Evolutionary conservation across 805 yeast genomes (phyloP).

Genomic region (Cyberlindnera sargentensis): DNA sequence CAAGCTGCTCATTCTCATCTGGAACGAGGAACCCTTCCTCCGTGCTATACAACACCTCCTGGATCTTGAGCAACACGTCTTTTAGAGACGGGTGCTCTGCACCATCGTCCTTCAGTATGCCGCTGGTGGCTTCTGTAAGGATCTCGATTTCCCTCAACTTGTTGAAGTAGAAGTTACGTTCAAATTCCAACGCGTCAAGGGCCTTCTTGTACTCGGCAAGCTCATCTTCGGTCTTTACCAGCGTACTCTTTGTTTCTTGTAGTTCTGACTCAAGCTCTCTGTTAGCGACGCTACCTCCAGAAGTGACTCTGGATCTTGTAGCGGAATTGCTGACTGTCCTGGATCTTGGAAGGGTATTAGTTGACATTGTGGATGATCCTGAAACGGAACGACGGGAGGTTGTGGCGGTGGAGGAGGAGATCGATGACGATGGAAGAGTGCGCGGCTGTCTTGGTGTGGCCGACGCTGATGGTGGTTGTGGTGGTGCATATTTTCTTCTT

Average conservation of each 20-base stretch:
- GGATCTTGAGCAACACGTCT: constrained; percentile 53
- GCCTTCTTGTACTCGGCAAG: constrained; percentile 49
- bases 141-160: constrained; percentile 87
- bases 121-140: constrained; percentile 57
- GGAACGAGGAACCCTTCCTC: constrained; percentile 78
- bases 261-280: constrained; percentile 38
- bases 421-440: neutral
- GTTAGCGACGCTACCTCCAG: constrained; percentile 21
- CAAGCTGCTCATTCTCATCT: constrained; percentile 25
- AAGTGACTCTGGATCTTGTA: constrained; percentile 22
- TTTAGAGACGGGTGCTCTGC: constrained; percentile 26
- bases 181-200: constrained; percentile 65
- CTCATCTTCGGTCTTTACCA: constrained; percentile 41
- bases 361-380: neutral
- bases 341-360: constrained; percentile 7
- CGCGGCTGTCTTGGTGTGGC: neutral
- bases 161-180: constrained; percentile 84
- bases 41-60: constrained; percentile 69
- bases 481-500: constrained; percentile 36
- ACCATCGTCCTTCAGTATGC: constrained; percentile 34
- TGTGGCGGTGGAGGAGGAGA: neutral
- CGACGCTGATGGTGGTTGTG: constrained; percentile 2
- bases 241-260: constrained; percentile 34
- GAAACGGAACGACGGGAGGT: constrained; percentile 1
- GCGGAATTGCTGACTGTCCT: constrained; percentile 5